phyloP scores from a whole-genome alignment of 305 asterid species.

The Fraxinus floribunda region DNA sequence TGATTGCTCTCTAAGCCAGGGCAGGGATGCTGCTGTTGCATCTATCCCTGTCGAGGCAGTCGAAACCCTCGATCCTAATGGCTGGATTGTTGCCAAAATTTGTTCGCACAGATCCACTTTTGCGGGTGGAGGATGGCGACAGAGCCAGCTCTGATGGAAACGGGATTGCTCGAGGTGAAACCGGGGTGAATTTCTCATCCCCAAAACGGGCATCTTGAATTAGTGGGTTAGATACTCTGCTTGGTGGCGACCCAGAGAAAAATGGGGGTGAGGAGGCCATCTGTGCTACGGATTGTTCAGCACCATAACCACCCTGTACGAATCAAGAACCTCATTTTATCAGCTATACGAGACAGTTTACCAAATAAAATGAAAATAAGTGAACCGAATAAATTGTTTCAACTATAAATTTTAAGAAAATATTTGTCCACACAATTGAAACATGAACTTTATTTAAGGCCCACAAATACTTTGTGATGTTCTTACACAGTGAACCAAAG shows the following conservation, averaged over 20 bases:
- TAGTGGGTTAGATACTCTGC: constrained; percentile 98
- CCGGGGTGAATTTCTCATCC: constrained; percentile 57
- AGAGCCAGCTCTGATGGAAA: constrained; percentile 48
- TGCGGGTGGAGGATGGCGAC: constrained; percentile 65
- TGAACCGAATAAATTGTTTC: neutral
- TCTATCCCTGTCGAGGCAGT: constrained; percentile 91
- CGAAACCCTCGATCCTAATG: constrained; percentile 91
- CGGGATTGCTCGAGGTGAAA: constrained; percentile 60
- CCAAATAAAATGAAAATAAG: neutral
- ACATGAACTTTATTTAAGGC: neutral
- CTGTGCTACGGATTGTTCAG: constrained; percentile 49
- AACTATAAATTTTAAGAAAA: neutral
- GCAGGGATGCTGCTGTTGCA: constrained; percentile 96
- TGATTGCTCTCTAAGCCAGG: constrained; percentile 51
- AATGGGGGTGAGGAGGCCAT: constrained; percentile 96
- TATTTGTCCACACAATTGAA: neutral
- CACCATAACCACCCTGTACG: constrained; percentile 55
- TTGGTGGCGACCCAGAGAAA: constrained; percentile 98
- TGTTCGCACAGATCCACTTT: constrained; percentile 70
- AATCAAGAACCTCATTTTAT: neutral
- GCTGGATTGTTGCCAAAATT: constrained; percentile 93
- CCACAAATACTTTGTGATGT: neutral
- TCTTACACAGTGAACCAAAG: neutral
- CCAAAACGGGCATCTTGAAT: constrained; percentile 84
- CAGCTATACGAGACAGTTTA: neutral